Percentiles rank a stretch among this genome's conserved stretches.
phyloP scores from a whole-genome alignment of 129 eudicot genomes.

The Logfia minima region DNA sequence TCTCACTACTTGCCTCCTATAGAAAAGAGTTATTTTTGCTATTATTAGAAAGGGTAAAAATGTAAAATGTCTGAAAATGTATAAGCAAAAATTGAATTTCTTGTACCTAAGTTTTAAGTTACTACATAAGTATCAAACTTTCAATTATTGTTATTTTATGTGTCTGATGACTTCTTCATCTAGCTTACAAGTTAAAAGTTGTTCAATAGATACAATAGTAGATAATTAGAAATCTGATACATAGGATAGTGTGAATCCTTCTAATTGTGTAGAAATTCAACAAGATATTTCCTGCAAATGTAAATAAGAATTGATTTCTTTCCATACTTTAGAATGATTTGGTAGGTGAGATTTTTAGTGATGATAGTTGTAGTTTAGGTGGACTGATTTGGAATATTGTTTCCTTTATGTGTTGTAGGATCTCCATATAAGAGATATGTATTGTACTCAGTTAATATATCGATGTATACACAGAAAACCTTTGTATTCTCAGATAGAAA shows the following conservation, averaged over 20 bases:
- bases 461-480: too few species aligned
- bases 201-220: constrained; percentile 9
- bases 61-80: neutral
- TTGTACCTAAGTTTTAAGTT: neutral
- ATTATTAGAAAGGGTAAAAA: neutral
- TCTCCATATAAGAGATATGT: too few species aligned
- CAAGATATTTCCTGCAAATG: too few species aligned
- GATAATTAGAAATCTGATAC: neutral
- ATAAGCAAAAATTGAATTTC: neutral
- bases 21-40: neutral
- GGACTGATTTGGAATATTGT: too few species aligned
- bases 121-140: neutral
- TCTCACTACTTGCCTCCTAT: neutral
- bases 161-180: neutral
- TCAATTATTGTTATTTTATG: neutral
- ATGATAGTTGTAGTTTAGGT: too few species aligned
- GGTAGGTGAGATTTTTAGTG: too few species aligned
- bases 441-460: too few species aligned
- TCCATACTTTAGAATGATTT: too few species aligned
- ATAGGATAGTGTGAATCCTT: too few species aligned
- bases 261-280: too few species aligned
- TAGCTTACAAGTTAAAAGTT: neutral
- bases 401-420: too few species aligned
- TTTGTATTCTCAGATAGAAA: neutral
- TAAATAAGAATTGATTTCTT: too few species aligned